Percentiles rank a stretch among this genome's conserved stretches.
Evolutionary conservation across 2,329 filamentous ascomycete genomes (phyloP).

Genomic region (Coleophoma crateriformis): DNA sequence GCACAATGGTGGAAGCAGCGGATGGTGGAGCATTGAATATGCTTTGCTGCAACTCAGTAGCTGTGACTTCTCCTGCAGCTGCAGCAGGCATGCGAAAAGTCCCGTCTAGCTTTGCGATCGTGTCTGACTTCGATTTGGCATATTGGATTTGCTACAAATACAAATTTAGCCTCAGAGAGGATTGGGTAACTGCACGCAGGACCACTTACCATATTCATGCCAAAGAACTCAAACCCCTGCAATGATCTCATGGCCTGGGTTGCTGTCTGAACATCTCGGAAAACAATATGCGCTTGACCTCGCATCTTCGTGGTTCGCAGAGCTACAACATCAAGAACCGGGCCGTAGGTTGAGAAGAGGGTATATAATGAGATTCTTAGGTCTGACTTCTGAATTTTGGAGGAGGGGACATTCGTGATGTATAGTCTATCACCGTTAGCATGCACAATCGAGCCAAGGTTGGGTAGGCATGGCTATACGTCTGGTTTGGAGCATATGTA

Average conservation of each 20-base stretch:
- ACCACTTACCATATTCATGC: slow-evolving; percentile 71
- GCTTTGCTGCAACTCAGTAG: slow-evolving; percentile 72
- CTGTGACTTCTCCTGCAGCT: slow-evolving; percentile 49
- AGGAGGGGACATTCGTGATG: slow-evolving; percentile 75
- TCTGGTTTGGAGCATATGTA: slow-evolving; percentile 65
- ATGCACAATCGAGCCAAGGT: slow-evolving; percentile 4
- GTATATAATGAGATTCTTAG: slow-evolving; percentile 84
- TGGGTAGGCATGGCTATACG: slow-evolving; percentile 42
- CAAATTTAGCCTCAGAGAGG: neutral
- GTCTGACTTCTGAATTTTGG: slow-evolving; percentile 86
- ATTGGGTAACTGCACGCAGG: neutral
- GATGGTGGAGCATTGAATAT: slow-evolving; percentile 69
- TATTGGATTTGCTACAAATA: slow-evolving; percentile 77
- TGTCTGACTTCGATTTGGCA: slow-evolving; percentile 82
- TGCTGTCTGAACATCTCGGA: slow-evolving; percentile 82
- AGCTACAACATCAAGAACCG: slow-evolving; percentile 85
- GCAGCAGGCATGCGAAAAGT: slow-evolving; percentile 69
- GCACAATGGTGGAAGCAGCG: slow-evolving; percentile 32
- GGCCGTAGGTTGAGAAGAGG: slow-evolving; percentile 89
- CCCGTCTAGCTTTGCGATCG: slow-evolving; percentile 85
- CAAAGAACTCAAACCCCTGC: slow-evolving; percentile 81
- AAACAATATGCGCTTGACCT: slow-evolving; percentile 90
- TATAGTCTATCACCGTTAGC: slow-evolving; percentile 60
- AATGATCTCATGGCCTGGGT: slow-evolving; percentile 89
- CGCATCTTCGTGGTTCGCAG: slow-evolving; percentile 90